Evolutionary conservation across 768 basidiomycete species (phyloP).

Genomic region (Rhizopogon salebrosus): DNA sequence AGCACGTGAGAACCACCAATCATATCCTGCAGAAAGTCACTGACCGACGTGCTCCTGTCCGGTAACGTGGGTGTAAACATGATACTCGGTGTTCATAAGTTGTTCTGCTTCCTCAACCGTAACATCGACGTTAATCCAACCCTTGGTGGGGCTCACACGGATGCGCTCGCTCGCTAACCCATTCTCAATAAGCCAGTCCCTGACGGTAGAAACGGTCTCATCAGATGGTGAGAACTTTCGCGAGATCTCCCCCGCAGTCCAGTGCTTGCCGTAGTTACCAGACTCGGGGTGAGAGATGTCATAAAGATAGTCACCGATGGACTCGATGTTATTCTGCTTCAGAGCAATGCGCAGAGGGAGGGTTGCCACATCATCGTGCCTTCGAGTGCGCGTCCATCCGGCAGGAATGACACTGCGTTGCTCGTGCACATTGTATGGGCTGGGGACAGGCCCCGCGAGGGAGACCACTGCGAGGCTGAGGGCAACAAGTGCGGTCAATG

Average conservation of each 20-base stretch:
- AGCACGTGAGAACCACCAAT: background rate
- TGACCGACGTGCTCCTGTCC: constrained; percentile 24
- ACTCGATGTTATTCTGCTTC: constrained; percentile 24
- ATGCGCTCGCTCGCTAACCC: constrained; percentile 21
- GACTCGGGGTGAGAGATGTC: constrained; percentile 30
- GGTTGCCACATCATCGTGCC: constrained; percentile 25
- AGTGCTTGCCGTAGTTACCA: constrained; percentile 28
- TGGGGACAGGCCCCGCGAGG: constrained; percentile 13
- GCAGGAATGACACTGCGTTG: constrained; percentile 29
- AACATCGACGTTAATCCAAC: constrained; percentile 22
- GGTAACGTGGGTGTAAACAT: constrained; percentile 24
- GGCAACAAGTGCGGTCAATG: constrained; percentile 11
- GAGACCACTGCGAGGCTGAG: constrained; percentile 14
- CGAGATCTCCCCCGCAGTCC: constrained; percentile 20
- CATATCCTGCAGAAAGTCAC: constrained; percentile 9
- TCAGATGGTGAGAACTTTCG: constrained; percentile 24
- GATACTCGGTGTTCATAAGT: constrained; percentile 29
- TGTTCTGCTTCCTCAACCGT: constrained; percentile 29
- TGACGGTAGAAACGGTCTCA: constrained; percentile 21
- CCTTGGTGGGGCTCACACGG: constrained; percentile 14
- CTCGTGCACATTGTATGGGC: constrained; percentile 32
- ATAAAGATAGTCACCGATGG: constrained; percentile 22
- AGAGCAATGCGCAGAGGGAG: constrained; percentile 28
- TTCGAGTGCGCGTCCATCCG: constrained; percentile 33
- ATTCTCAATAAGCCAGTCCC: constrained; percentile 20